Evolutionary conservation across 169 alveolate genomes (phyloP).

Genomic region (Plasmodium inui): DNA sequence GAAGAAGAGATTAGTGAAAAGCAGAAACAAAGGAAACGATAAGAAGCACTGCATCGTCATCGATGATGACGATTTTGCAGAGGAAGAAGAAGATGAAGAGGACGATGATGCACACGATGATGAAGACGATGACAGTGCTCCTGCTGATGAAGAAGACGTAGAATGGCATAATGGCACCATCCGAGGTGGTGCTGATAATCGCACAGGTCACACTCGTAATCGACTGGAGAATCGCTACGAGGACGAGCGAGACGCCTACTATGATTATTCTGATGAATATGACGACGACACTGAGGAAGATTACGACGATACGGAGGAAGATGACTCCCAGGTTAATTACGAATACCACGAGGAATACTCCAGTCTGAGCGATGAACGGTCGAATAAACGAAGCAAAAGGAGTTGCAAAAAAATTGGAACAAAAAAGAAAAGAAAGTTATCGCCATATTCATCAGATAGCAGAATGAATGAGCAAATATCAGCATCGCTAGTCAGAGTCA

Average conservation of each 20-base stretch:
- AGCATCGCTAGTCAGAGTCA: conserved; percentile 5
- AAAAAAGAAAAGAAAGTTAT: background rate
- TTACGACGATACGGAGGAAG: background rate
- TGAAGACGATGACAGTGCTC: background rate
- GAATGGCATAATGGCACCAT: background rate
- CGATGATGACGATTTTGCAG: background rate
- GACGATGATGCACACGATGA: background rate
- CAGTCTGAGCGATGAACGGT: background rate
- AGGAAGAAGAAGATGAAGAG: background rate
- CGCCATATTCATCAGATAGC: background rate
- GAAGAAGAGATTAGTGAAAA: background rate
- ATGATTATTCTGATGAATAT: background rate
- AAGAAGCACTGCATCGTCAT: background rate
- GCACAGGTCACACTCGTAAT: background rate
- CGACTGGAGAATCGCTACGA: background rate
- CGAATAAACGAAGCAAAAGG: background rate
- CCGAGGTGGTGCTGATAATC: background rate
- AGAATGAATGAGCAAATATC: background rate
- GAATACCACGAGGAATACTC: background rate
- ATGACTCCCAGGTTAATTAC: background rate
- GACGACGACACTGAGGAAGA: background rate
- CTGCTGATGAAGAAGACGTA: background rate
- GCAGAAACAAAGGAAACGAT: background rate
- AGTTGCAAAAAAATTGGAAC: background rate
- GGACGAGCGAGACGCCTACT: background rate